phyloP scores from a whole-genome alignment of 192 early-diverging fungal species.

The Umbelopsis sp. region DNA sequence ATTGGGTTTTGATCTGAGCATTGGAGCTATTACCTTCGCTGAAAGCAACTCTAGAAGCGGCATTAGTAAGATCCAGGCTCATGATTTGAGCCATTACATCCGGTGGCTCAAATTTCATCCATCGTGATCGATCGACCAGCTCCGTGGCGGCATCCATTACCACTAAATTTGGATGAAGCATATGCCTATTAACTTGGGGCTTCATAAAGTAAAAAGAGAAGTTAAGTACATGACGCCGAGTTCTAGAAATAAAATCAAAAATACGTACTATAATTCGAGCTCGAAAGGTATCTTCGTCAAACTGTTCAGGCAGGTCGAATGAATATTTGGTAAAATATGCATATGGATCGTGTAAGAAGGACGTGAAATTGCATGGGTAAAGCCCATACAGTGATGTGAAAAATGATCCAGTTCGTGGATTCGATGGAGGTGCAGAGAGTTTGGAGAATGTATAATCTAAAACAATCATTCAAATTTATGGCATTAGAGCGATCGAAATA shows the following conservation, averaged over 20 bases:
- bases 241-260: background rate
- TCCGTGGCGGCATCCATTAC: slow-evolving; percentile 45
- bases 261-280: slow-evolving; percentile 37
- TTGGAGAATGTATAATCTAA: slow-evolving; percentile 45
- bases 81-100: slow-evolving; percentile 62
- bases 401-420: slow-evolving; percentile 51
- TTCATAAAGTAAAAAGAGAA: slow-evolving; percentile 19
- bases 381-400: slow-evolving; percentile 62
- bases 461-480: background rate
- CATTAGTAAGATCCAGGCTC: slow-evolving; percentile 58
- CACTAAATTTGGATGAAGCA: slow-evolving; percentile 57
- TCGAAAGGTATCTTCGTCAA: slow-evolving; percentile 46
- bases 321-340: slow-evolving; percentile 35
- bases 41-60: slow-evolving; percentile 44
- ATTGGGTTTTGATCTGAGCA: slow-evolving; percentile 26
- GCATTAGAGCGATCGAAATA: background rate
- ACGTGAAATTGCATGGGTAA: slow-evolving; percentile 56
- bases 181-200: slow-evolving; percentile 51
- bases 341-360: slow-evolving; percentile 50
- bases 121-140: slow-evolving; percentile 47
- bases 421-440: slow-evolving; percentile 48
- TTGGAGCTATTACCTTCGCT: slow-evolving; percentile 11
- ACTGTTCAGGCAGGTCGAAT: slow-evolving; percentile 38
- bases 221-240: background rate
- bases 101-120: slow-evolving; percentile 62